A percentile compares a stretch with the other conserved stretches of the same genome.
Evolutionary conservation across 768 basidiomycete species (phyloP).

Genomic region (Amanita inopinata): DNA sequence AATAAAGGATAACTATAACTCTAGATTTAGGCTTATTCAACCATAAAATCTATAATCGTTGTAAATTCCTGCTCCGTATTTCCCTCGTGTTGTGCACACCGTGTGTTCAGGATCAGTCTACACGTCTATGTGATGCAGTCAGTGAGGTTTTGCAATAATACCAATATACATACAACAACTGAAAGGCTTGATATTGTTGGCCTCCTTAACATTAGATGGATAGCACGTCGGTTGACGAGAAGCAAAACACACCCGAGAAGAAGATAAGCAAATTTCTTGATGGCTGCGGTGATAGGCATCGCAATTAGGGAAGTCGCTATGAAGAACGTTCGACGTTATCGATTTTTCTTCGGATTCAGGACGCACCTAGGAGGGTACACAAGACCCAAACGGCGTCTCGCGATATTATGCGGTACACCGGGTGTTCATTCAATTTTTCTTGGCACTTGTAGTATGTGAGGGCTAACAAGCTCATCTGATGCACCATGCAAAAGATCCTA

Average conservation of each 20-base stretch:
- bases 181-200: background rate
- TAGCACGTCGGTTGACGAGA: background rate
- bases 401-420: background rate
- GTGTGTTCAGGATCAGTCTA: background rate
- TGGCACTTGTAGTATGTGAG: background rate
- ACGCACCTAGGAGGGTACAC: background rate
- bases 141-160: background rate
- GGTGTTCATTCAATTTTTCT: background rate
- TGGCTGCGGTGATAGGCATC: background rate
- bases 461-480: background rate
- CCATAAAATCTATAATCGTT: background rate
- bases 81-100: background rate
- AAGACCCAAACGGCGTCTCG: background rate
- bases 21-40: background rate
- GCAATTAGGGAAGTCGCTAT: background rate
- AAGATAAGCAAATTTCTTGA: background rate
- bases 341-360: background rate
- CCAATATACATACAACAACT: background rate
- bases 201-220: background rate
- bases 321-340: background rate
- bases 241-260: background rate
- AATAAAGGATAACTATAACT: too few species aligned
- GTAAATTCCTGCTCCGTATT: constrained; percentile 1
- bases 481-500: background rate
- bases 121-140: background rate